Evolutionary conservation across 75 land plant genomes (phyloP).

Genomic region (Picea glauca): DNA sequence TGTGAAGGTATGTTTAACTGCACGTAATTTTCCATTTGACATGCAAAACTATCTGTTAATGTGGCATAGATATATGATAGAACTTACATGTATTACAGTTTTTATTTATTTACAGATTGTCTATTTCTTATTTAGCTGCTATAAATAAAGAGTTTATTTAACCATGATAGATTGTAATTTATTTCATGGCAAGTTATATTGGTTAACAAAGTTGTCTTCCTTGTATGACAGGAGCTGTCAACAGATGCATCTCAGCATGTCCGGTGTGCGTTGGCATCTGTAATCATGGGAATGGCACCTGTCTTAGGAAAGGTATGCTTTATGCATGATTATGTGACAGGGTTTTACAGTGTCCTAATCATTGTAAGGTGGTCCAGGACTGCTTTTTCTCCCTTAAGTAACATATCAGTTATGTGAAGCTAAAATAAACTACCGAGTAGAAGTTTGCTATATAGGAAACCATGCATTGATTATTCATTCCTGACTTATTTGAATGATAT

Average conservation of each 20-base stretch:
- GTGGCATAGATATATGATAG: background rate
- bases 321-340: background rate
- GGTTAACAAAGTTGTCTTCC: background rate
- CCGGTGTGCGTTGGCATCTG: constrained; percentile 62
- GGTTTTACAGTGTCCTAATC: background rate
- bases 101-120: background rate
- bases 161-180: background rate
- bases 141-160: background rate
- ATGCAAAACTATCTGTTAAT: background rate
- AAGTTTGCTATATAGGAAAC: background rate
- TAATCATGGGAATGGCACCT: constrained; percentile 71
- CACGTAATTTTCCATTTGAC: background rate
- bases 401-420: background rate
- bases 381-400: background rate
- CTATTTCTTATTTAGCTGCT: background rate
- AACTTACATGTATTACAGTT: background rate
- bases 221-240: constrained; percentile 42
- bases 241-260: constrained; percentile 64
- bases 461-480: background rate
- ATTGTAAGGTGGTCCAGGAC: background rate
- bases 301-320: constrained; percentile 45
- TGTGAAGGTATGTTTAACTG: constrained; percentile 43
- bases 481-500: background rate
- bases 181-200: background rate
- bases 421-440: background rate